Percentiles rank a stretch among this genome's conserved stretches.
phyloP scores from a whole-genome alignment of 805 yeast genomes.

The Cyberlindnera petersonii region DNA sequence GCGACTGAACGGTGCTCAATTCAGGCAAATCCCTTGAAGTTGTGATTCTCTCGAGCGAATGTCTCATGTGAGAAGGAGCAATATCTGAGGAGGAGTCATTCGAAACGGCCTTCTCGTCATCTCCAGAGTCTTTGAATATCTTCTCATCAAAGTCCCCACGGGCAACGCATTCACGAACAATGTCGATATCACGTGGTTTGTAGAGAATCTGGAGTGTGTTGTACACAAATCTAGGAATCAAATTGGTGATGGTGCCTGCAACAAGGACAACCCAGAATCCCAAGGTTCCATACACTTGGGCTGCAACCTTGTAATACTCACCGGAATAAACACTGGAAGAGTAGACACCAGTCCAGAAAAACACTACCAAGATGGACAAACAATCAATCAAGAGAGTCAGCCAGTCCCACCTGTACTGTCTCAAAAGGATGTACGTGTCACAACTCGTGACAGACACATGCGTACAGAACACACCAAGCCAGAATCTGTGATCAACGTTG shows the following conservation, averaged over 20 bases:
- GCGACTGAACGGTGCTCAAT: conserved; percentile 14
- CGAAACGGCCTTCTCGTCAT: conserved; percentile 14
- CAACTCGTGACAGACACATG: conserved; percentile 63
- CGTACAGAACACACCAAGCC: conserved; percentile 64
- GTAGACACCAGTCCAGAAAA: conserved; percentile 80
- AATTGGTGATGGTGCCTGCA: conserved; percentile 55
- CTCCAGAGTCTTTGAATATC: not conserved
- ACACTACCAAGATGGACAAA: conserved; percentile 56
- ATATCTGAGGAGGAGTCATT: conserved; percentile 9
- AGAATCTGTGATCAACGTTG: conserved; percentile 63
- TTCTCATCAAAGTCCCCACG: conserved; percentile 52
- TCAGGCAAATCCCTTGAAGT: conserved; percentile 19
- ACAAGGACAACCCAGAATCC: conserved; percentile 64
- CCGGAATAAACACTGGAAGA: conserved; percentile 45
- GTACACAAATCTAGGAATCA: conserved; percentile 61
- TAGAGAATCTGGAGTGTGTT: conserved; percentile 49
- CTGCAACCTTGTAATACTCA: conserved; percentile 65
- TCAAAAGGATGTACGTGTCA: conserved; percentile 59
- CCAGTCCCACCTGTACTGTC: conserved; percentile 84
- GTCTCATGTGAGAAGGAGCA: conserved; percentile 1
- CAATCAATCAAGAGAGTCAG: conserved; percentile 51
- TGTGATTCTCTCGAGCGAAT: conserved; percentile 16
- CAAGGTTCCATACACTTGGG: conserved; percentile 56
- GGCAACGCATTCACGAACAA: conserved; percentile 66
- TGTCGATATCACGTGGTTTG: conserved; percentile 65